Base-by-base conservation (phyloP, 2,329 filamentous ascomycete species). In the Ascochyta clinopodiicola region DNA sequence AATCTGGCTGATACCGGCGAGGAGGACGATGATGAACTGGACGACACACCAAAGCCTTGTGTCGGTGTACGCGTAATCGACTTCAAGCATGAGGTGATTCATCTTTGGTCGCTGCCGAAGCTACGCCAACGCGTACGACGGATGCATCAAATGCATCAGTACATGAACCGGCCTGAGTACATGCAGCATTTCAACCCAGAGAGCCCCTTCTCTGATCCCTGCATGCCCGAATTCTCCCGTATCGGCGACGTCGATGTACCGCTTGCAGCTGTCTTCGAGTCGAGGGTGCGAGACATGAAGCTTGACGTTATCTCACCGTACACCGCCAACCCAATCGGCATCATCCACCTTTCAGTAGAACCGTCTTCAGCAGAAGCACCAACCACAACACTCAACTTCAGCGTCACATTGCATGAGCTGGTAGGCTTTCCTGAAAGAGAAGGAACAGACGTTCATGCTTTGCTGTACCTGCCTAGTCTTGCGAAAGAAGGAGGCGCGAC, bases 81-180 rank as follows among this genome's bases (percentile, higher is more conserved):
- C 77, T 97, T 94, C 80, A 90, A 89, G 70, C 86, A 94, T 68
- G 84, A 83, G 42, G 90, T 96, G 17, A 88, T 96, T 29, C 92
- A 95, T 70, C 82, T 98, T 1, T 99, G 95, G 95, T 98, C 94
- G 51, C 75, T 99, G 49, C 89, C 96, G 70, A 99, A 98, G 75
- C 84, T 99, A 17, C 88, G 93, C 57, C 88, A 92, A 57, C 88
- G 95, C 25, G 88, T 98, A 10, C 86, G 91, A 48, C 86, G 91
- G 61, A 99, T 99, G 95, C 88, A 95, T 39, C 94, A 97, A 75
- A 91, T 98, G 85, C 90, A 96, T 71, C 94, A 98, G 74, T 98
- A 97, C 69, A 86, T 98, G 64, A 92, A 97, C 69, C 90, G 95
- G 54, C 95, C 95, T 1, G 94, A 98, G 72, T 97, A 96, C 70